Percentiles rank a stretch among this genome's conserved stretches.
These are phyloP conservation scores for Boletus sensibilis DNA, from an alignment of 768 basidiomycete genomes.

Conservation along the genomic window DNA sequence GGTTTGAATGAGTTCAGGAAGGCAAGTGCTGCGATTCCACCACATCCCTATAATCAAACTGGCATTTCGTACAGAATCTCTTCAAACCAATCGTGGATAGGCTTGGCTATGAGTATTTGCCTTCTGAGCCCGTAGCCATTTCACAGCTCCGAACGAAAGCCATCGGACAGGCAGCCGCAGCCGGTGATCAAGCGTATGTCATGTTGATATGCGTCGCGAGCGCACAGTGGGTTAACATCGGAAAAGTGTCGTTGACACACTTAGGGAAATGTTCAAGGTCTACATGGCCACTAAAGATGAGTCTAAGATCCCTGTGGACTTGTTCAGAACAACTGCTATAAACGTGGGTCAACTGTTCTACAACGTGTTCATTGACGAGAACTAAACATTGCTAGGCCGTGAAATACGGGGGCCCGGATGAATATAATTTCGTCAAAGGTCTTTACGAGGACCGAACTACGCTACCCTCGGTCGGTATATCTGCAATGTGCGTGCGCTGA, in stretches of 20 bases:
- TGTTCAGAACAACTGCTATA: slow-evolving; percentile 56
- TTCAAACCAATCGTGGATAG: slow-evolving; percentile 75
- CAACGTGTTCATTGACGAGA: not conserved
- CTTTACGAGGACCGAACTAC: slow-evolving; percentile 73
- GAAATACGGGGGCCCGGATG: slow-evolving; percentile 65
- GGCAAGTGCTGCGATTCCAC: slow-evolving; percentile 39
- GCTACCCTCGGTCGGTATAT: slow-evolving; percentile 61
- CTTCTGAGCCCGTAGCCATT: slow-evolving; percentile 63
- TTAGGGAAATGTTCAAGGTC: slow-evolving; percentile 65
- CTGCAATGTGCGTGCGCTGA: slow-evolving; percentile 56
- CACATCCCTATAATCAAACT: not conserved
- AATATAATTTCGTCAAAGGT: slow-evolving; percentile 70
- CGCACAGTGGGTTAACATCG: not conserved
- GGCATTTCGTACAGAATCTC: slow-evolving; percentile 42
- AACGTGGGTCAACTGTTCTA: slow-evolving; percentile 40
- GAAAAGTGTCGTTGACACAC: slow-evolving; percentile 68
- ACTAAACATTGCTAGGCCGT: slow-evolving; percentile 50
- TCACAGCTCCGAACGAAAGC: slow-evolving; percentile 74
- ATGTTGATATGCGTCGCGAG: not conserved
- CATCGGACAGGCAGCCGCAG: slow-evolving; percentile 53
- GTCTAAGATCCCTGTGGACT: slow-evolving; percentile 76
- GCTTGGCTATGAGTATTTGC: slow-evolving; percentile 74
- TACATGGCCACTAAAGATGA: slow-evolving; percentile 74
- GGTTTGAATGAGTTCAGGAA: slow-evolving; percentile 59
- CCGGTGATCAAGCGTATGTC: slow-evolving; percentile 42